These are phyloP conservation scores for Plantago major DNA, from an alignment of 257 asterid species.

Conservation along the genomic window DNA sequence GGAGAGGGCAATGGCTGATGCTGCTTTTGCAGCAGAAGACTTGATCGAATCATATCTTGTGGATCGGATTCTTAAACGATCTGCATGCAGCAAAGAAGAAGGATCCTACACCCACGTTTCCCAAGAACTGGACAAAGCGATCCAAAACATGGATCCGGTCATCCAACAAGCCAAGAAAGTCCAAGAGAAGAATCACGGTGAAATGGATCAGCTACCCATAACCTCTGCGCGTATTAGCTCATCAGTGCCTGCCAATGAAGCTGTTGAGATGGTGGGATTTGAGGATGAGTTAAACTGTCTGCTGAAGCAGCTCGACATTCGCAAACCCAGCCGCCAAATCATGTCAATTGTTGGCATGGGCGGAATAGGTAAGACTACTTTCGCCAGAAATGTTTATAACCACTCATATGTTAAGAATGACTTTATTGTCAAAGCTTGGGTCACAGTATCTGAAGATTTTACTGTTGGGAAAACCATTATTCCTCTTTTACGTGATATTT, in stretches of 20 bases:
- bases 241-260: background rate
- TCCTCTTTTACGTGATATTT: background rate
- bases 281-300: background rate
- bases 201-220: background rate
- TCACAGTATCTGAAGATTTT: constrained; percentile 12
- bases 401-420: background rate
- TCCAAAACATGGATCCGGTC: too few relatives aligned
- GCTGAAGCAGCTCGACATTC: background rate
- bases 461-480: background rate
- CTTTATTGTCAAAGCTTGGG: constrained; percentile 8
- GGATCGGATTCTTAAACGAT: too few relatives aligned
- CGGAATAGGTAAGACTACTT: constrained; percentile 21
- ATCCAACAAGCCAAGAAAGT: background rate
- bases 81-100: too few relatives aligned
- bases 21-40: too few relatives aligned
- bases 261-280: background rate
- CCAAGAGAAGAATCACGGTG: too few relatives aligned
- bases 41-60: too few relatives aligned
- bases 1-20: too few relatives aligned
- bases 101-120: too few relatives aligned
- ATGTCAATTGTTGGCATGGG: constrained; percentile 15
- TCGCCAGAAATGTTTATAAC: background rate
- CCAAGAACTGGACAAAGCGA: too few relatives aligned
- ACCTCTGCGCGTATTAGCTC: background rate
- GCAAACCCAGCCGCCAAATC: background rate